Percentiles rank a stretch among this genome's conserved stretches.
Evolutionary conservation across 495 filamentous ascomycete species (phyloP).

Genomic region (Aspergillus sparsus): DNA sequence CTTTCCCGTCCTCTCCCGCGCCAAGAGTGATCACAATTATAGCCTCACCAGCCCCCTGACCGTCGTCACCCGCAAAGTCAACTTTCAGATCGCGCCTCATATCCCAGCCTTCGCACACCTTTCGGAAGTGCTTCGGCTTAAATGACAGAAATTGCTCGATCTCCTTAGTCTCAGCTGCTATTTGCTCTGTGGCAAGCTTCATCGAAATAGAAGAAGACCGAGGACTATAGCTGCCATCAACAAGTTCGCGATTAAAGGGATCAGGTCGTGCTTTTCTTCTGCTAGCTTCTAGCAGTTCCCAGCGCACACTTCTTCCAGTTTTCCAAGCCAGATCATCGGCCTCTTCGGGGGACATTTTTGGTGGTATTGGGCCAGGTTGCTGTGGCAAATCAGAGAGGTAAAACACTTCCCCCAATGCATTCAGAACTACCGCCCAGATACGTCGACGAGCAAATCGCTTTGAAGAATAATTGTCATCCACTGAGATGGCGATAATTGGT

Average conservation of each 20-base stretch:
- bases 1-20: conserved; percentile 53
- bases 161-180: conserved; percentile 72
- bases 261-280: conserved; percentile 70
- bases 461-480: conserved; percentile 77
- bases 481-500: conserved; percentile 80
- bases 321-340: conserved; percentile 73
- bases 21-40: conserved; percentile 75
- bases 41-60: conserved; percentile 68
- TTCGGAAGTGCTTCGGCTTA: conserved; percentile 76
- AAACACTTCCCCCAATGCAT: conserved; percentile 89
- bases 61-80: conserved; percentile 84
- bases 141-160: conserved; percentile 74
- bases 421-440: conserved; percentile 84
- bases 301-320: conserved; percentile 72
- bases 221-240: conserved; percentile 69
- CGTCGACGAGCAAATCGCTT: conserved; percentile 67
- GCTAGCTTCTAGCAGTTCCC: conserved; percentile 77
- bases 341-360: conserved; percentile 40
- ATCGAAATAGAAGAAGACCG: conserved; percentile 69
- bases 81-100: conserved; percentile 86
- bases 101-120: conserved; percentile 82
- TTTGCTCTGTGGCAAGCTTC: conserved; percentile 67
- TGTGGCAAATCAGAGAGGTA: conserved; percentile 71
- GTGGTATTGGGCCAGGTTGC: conserved; percentile 32
- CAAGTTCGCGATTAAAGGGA: conserved; percentile 58